Percentiles rank a stretch among this genome's conserved stretches.
phyloP scores from a whole-genome alignment of 176 grass and related monocot genomes.

The Canna indica region DNA sequence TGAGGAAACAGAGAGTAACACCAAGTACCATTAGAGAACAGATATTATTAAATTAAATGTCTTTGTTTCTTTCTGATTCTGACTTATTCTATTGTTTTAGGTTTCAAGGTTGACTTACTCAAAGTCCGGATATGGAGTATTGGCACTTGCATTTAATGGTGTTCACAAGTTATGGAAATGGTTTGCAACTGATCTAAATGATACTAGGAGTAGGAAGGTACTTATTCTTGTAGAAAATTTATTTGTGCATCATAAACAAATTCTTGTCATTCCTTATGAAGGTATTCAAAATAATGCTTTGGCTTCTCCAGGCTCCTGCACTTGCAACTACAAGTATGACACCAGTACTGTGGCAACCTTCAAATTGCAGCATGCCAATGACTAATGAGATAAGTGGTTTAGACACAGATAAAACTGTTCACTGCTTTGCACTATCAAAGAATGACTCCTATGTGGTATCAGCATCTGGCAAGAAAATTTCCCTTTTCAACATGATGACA shows the following conservation, averaged over 20 bases:
- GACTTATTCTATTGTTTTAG: conserved; percentile 11
- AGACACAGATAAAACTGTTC: conserved; percentile 19
- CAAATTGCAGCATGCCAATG: conserved; percentile 15
- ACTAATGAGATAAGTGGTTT: conserved; percentile 15
- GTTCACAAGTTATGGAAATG: conserved; percentile 25
- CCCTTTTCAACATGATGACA: conserved; percentile 19
- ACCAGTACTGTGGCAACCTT: conserved; percentile 13
- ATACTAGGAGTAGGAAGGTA: conserved; percentile 7
- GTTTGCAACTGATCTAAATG: conserved; percentile 6
- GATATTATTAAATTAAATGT: too few relatives aligned
- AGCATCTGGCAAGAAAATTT: conserved; percentile 18
- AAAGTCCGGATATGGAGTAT: conserved; percentile 12
- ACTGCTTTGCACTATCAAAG: conserved; percentile 22
- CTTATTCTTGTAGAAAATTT: background rate
- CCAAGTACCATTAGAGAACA: too few relatives aligned
- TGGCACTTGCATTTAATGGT: conserved; percentile 24
- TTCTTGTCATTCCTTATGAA: background rate
- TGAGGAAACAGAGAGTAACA: too few relatives aligned
- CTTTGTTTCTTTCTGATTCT: background rate
- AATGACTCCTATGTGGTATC: conserved; percentile 26
- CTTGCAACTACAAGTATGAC: conserved; percentile 1
- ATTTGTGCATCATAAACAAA: background rate
- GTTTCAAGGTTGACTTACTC: conserved; percentile 21
- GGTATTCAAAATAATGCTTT: background rate
- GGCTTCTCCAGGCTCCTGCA: background rate